Evolutionary conservation across 257 asterid genomes (phyloP).

Genomic region (Salvia rosmarinus): DNA sequence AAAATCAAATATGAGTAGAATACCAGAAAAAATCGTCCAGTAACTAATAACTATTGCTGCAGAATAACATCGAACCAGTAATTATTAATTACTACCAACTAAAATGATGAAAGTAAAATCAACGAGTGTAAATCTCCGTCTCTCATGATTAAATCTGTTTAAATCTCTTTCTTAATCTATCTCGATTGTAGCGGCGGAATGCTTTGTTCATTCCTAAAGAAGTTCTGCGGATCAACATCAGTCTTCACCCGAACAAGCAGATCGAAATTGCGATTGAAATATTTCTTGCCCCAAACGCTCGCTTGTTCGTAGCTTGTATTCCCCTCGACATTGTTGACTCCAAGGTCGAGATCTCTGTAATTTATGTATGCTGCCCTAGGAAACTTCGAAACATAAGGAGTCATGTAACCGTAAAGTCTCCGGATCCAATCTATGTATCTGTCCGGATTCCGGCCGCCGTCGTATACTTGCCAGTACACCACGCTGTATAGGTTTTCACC

Average conservation of each 20-base stretch:
- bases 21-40: too few relatives aligned
- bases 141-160: too few relatives aligned
- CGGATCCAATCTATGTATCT: too few relatives aligned
- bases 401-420: constrained; percentile 13
- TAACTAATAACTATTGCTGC: not conserved
- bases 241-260: constrained; percentile 28
- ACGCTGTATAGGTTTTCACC: too few relatives aligned
- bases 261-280: constrained; percentile 30
- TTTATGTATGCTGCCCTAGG: constrained; percentile 28
- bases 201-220: constrained; percentile 32
- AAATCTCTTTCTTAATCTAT: too few relatives aligned
- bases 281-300: constrained; percentile 30
- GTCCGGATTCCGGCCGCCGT: too few relatives aligned
- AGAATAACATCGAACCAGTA: not conserved
- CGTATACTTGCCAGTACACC: too few relatives aligned
- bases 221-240: constrained; percentile 21
- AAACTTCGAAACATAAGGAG: constrained; percentile 19
- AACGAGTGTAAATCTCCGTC: too few relatives aligned
- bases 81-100: too few relatives aligned
- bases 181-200: constrained; percentile 8
- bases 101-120: too few relatives aligned
- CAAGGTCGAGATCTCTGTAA: constrained; percentile 36
- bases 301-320: constrained; percentile 29
- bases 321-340: constrained; percentile 26
- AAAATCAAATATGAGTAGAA: too few relatives aligned